Conservation (phyloP, 306 rosid species). For the Cicer judaicum region DNA sequence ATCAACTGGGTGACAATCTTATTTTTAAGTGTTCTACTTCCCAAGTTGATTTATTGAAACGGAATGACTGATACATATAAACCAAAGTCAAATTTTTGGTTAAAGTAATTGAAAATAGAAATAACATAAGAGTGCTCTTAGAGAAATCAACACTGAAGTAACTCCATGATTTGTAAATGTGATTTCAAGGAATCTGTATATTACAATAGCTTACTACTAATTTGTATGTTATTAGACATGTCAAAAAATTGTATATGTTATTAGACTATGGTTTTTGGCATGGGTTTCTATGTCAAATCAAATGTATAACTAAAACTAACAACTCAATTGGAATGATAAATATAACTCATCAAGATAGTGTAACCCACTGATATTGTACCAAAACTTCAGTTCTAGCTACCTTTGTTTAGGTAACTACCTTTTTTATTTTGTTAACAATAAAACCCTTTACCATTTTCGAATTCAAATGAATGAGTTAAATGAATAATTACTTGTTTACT, state of each 20-base stretch:
- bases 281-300: slow-evolving; percentile 33
- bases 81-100: slow-evolving; percentile 47
- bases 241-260: slow-evolving; percentile 50
- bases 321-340: not conserved
- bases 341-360: not conserved
- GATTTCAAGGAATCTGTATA: slow-evolving; percentile 51
- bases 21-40: slow-evolving; percentile 55
- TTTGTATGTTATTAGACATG: slow-evolving; percentile 51
- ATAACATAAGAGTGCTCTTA: slow-evolving; percentile 43
- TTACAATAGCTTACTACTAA: slow-evolving; percentile 42
- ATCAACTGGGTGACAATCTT: slow-evolving; percentile 48
- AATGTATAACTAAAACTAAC: slow-evolving; percentile 32
- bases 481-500: too few species aligned
- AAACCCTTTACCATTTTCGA: too few species aligned
- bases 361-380: slow-evolving; percentile 8
- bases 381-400: not conserved
- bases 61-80: slow-evolving; percentile 50
- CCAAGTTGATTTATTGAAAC: slow-evolving; percentile 56
- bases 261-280: slow-evolving; percentile 37
- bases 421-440: too few species aligned
- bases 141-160: slow-evolving; percentile 40
- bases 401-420: not conserved
- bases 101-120: slow-evolving; percentile 50
- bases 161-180: slow-evolving; percentile 52
- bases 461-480: too few species aligned